phyloP scores from a whole-genome alignment of 768 basidiomycete species.

The Solioccasus polychromus region DNA sequence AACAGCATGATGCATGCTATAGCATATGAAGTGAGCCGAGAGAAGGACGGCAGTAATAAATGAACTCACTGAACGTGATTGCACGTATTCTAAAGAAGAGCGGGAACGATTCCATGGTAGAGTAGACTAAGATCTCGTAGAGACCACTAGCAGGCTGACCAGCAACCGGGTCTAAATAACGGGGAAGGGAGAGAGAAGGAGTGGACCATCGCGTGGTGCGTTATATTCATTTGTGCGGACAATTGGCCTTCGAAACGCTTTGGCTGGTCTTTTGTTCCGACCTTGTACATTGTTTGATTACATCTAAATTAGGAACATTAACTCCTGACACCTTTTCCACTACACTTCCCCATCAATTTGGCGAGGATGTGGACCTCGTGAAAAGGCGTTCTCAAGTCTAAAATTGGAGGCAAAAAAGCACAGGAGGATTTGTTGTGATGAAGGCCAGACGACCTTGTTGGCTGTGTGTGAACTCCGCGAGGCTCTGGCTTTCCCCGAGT shows the following conservation, averaged over 20 bases:
- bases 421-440: not conserved
- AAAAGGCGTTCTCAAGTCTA: not conserved
- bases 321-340: conserved; percentile 12
- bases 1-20: conserved; percentile 43
- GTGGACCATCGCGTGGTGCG: not conserved
- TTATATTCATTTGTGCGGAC: conserved; percentile 13
- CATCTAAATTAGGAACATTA: conserved; percentile 3
- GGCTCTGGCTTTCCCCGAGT: too few relatives aligned
- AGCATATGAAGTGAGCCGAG: not conserved
- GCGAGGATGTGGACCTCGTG: not conserved
- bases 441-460: not conserved
- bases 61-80: conserved; percentile 27
- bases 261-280: conserved; percentile 17
- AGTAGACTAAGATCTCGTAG: conserved; percentile 14
- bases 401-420: not conserved
- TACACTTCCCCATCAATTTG: not conserved
- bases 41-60: not conserved
- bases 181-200: not conserved
- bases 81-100: conserved; percentile 30
- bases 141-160: conserved; percentile 15
- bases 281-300: not conserved
- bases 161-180: conserved; percentile 18
- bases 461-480: conserved; percentile 5
- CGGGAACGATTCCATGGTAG: conserved; percentile 29
- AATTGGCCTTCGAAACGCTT: conserved; percentile 9